phyloP scores from a whole-genome alignment of 768 basidiomycete genomes.

The Auriscalpium orientale region DNA sequence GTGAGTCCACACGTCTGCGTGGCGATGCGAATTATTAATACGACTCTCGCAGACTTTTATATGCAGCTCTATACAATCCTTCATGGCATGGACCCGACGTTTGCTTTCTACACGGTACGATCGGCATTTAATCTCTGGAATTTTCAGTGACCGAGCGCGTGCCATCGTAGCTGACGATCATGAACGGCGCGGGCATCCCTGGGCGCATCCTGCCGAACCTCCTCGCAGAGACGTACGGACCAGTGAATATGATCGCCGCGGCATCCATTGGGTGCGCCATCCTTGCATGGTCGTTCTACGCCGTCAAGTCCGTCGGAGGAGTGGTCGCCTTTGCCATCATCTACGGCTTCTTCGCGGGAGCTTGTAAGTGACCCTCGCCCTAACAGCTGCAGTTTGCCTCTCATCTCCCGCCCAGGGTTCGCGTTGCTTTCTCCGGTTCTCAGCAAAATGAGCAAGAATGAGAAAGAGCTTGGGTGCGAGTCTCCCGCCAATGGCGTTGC shows the following conservation, averaged over 20 bases:
- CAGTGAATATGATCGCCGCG: constrained; percentile 35
- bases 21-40: not conserved
- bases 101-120: constrained; percentile 19
- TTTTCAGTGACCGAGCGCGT: not conserved
- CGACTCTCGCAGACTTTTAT: constrained; percentile 16
- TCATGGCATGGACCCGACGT: constrained; percentile 12
- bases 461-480: constrained; percentile 1
- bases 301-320: constrained; percentile 26
- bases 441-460: not conserved
- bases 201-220: constrained; percentile 55
- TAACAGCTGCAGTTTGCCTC: not conserved
- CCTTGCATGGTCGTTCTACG: constrained; percentile 34
- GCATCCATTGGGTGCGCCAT: constrained; percentile 27
- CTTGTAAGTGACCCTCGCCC: constrained; percentile 21
- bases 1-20: constrained; percentile 7
- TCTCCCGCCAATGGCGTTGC: not conserved
- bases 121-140: not conserved
- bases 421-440: constrained; percentile 8
- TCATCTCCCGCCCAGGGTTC: constrained; percentile 10
- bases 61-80: constrained; percentile 18
- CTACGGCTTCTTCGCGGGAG: constrained; percentile 43
- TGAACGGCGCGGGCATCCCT: constrained; percentile 47
- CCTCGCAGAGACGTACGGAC: constrained; percentile 41
- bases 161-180: constrained; percentile 35
- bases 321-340: constrained; percentile 34